These are phyloP conservation scores for Pyrenula aspistea DNA, from an alignment of 495 filamentous ascomycete species.

Conservation along the genomic window DNA sequence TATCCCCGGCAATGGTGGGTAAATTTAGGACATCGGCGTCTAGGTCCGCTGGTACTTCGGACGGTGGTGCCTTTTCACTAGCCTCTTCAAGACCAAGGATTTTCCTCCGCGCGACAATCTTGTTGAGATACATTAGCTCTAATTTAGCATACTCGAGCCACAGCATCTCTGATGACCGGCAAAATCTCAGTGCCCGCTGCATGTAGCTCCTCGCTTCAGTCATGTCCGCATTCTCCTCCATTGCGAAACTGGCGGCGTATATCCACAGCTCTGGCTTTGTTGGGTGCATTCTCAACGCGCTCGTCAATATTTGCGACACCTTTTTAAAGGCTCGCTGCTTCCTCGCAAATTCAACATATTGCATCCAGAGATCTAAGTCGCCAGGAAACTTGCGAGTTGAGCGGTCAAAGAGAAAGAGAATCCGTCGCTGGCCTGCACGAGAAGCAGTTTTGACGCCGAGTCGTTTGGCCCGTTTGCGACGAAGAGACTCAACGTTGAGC, in stretches of 20 bases:
- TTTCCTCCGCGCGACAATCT: constrained; percentile 58
- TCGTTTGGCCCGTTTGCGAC: constrained; percentile 68
- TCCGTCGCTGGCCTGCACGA: constrained; percentile 62
- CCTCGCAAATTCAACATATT: constrained; percentile 75
- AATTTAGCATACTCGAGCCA: constrained; percentile 88
- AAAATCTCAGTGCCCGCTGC: constrained; percentile 80
- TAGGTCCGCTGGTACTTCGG: constrained; percentile 20
- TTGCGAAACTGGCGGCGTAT: constrained; percentile 62
- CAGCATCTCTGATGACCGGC: constrained; percentile 52
- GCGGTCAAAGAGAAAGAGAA: constrained; percentile 81
- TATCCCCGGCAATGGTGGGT: constrained; percentile 49
- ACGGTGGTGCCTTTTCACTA: constrained; percentile 27
- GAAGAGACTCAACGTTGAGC: constrained; percentile 74
- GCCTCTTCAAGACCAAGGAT: constrained; percentile 56
- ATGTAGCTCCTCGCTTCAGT: constrained; percentile 74
- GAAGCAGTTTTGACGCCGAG: constrained; percentile 53
- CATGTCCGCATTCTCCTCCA: constrained; percentile 76
- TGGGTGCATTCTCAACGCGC: constrained; percentile 71
- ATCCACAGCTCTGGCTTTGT: constrained; percentile 78
- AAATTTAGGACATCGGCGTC: constrained; percentile 47
- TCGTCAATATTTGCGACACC: constrained; percentile 63
- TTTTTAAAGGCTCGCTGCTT: constrained; percentile 69
- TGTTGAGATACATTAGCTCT: constrained; percentile 83
- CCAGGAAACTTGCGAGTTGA: constrained; percentile 78
- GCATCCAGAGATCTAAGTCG: constrained; percentile 75